Base-by-base conservation (phyloP, 176 grass and related monocot species). In the Oryza australiensis region DNA sequence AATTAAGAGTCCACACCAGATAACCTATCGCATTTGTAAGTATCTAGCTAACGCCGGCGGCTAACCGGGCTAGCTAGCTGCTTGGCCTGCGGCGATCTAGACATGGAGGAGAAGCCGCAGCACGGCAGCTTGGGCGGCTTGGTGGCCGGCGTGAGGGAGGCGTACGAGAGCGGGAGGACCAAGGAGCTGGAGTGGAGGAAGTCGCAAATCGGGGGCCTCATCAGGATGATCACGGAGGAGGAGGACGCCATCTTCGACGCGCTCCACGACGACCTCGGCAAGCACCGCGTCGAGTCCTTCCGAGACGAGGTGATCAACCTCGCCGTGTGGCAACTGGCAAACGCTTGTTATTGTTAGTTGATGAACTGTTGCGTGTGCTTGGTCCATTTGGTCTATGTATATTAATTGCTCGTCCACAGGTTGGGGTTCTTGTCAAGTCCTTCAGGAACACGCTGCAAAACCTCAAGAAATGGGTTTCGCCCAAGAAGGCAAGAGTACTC, bases 241-340 rank as follows among this genome's bases (percentile, higher is more conserved):
- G 94, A 97, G 67, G 85, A 91, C 53, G 87, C 68, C n/a, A 88
- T 94, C 46, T 91, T 87, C 64, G 62, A 62, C 71, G 91, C 7
- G 23, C 91, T 97, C 79, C 78, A 74, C 15, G 37, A 87, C 5
- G 94, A 97, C 75, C 86, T 97, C 38, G 74, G 87, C 70, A 97
- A 97, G 72, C 87, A 83, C 80, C 82, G 78, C 3, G 78, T 2
- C 24, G 94, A 97, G 76, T 35, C 94, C 49, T 97, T 85, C 84
- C 60, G 87, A 37, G 87, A 94, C 51, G 94, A 97, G 87, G 91
- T 93, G 22, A 0, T 7, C 34, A 7, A 15, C 18, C 53, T n/a
- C 13, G 3, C n/a, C 5, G 14, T 2, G 20, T 6, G n/a, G 33
- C 14, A 30, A 65, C n/a, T n/a, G n/a, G n/a, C n/a, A n/a, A n/a